phyloP scores from a whole-genome alignment of 2,329 filamentous ascomycete genomes.

The Ophiostoma triangulosporum region DNA sequence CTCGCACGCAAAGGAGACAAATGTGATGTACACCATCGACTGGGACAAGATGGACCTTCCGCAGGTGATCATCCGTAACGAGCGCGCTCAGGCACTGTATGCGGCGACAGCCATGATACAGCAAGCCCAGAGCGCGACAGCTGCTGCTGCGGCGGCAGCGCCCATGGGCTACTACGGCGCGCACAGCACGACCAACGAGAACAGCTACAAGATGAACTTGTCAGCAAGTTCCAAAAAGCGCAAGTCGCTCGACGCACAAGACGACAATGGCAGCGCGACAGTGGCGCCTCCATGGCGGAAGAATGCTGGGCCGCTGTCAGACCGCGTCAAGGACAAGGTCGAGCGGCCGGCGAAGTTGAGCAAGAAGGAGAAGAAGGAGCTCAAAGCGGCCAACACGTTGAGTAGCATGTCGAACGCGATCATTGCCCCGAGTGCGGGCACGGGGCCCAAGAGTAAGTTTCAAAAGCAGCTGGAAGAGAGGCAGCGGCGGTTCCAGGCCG shows the following conservation, averaged over 20 bases:
- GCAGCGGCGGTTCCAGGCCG: slow-evolving; percentile 73
- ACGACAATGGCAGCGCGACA: slow-evolving; percentile 23
- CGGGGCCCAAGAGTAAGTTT: slow-evolving; percentile 60
- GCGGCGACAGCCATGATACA: slow-evolving; percentile 8
- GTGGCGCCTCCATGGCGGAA: slow-evolving; percentile 62
- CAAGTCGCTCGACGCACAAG: slow-evolving; percentile 57
- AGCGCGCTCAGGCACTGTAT: slow-evolving; percentile 31
- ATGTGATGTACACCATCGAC: slow-evolving; percentile 58
- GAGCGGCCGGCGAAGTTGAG: slow-evolving; percentile 19
- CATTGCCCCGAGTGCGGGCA: slow-evolving; percentile 18
- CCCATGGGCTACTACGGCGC: slow-evolving; percentile 5
- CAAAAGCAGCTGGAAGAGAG: slow-evolving; percentile 78
- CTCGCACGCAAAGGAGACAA: slow-evolving; percentile 61
- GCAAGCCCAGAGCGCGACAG: slow-evolving; percentile 4
- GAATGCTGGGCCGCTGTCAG: slow-evolving; percentile 46
- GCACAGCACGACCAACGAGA: not conserved
- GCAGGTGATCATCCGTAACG: slow-evolving; percentile 65
- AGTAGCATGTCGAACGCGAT: not conserved
- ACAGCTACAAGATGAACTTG: not conserved
- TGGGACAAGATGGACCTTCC: slow-evolving; percentile 78
- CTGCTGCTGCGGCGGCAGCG: slow-evolving; percentile 4
- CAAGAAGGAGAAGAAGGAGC: slow-evolving; percentile 12
- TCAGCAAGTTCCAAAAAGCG: slow-evolving; percentile 52
- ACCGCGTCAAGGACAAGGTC: slow-evolving; percentile 41
- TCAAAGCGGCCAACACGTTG: not conserved